Evolutionary conservation across 225 moss, liverwort and hornwort genomes (phyloP).

Genomic region (Thuidium tamariscinum): DNA sequence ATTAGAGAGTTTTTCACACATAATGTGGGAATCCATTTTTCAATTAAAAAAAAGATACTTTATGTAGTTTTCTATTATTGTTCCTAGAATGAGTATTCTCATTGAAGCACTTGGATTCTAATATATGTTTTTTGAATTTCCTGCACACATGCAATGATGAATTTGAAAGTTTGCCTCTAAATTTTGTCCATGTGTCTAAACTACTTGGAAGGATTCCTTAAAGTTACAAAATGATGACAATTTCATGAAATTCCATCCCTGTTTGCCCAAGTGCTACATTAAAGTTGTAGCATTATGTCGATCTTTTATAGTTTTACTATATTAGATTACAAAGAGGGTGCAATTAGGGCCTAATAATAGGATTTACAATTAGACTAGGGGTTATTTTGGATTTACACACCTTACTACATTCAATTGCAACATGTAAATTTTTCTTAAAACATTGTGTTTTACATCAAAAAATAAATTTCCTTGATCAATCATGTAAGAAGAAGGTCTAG

Average conservation of each 20-base stretch:
- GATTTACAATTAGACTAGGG: not conserved
- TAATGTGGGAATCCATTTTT: accelerated
- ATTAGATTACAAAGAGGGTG: not conserved
- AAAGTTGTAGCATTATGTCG: not conserved
- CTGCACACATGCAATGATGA: not conserved
- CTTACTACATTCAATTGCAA: not conserved
- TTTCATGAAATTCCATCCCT: not conserved
- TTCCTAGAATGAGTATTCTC: not conserved
- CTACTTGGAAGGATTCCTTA: not conserved
- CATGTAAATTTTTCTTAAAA: not conserved
- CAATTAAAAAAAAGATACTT: not conserved
- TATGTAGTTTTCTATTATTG: not conserved
- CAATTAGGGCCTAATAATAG: not conserved
- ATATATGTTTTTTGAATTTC: not conserved
- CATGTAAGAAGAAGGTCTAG: not conserved
- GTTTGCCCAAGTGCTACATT: not conserved
- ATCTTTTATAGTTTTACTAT: not conserved
- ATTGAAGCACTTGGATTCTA: not conserved
- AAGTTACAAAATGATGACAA: not conserved
- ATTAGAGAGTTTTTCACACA: accelerated
- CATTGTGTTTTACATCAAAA: not conserved
- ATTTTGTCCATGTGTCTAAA: not conserved
- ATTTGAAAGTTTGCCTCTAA: accelerated
- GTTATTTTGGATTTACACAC: not conserved
- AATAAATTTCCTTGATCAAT: not conserved